Conservation (phyloP, 768 basidiomycete species). For the Auricularia sp. region DNA sequence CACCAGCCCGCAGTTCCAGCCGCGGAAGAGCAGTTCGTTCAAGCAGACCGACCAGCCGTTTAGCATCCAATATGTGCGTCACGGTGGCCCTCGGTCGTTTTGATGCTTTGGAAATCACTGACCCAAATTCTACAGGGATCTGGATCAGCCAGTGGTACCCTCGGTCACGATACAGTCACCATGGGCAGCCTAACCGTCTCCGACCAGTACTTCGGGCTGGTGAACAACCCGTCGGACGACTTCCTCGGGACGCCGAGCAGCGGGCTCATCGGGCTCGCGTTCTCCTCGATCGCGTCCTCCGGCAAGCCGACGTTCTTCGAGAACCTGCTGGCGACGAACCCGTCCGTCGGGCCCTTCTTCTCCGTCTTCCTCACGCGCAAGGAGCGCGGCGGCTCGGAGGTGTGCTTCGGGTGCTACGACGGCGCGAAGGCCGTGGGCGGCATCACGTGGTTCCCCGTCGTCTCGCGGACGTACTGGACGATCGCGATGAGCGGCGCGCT, state of each 20-base stretch:
- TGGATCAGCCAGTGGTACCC: constrained; percentile 40
- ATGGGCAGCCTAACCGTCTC: constrained; percentile 35
- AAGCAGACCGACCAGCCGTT: constrained; percentile 23
- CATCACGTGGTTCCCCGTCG: constrained; percentile 30
- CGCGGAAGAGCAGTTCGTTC: constrained; percentile 34
- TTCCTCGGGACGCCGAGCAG: constrained; percentile 44
- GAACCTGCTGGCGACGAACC: constrained; percentile 38
- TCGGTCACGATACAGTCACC: constrained; percentile 42
- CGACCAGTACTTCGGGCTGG: constrained; percentile 49
- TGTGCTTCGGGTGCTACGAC: constrained; percentile 38
- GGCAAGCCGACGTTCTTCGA: constrained; percentile 51
- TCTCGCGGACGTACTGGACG: constrained; percentile 52
- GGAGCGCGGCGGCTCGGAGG: constrained; percentile 36
- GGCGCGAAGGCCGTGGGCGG: constrained; percentile 22
- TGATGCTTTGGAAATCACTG: background rate
- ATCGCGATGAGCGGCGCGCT: constrained; percentile 38
- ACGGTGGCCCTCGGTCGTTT: background rate
- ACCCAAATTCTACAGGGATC: constrained; percentile 17
- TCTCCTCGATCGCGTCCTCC: constrained; percentile 42
- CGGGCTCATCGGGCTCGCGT: constrained; percentile 55
- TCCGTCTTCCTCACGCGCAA: constrained; percentile 42
- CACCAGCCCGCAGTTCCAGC: constrained; percentile 27
- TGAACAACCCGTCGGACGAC: constrained; percentile 35
- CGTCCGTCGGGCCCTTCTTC: constrained; percentile 40
- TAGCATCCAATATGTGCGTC: constrained; percentile 31